Evolutionary conservation across 176 grass and related monocot genomes (phyloP), one percentile per base, ranked within the genome.

Genomic region (Eragrostis nindensis): DNA sequence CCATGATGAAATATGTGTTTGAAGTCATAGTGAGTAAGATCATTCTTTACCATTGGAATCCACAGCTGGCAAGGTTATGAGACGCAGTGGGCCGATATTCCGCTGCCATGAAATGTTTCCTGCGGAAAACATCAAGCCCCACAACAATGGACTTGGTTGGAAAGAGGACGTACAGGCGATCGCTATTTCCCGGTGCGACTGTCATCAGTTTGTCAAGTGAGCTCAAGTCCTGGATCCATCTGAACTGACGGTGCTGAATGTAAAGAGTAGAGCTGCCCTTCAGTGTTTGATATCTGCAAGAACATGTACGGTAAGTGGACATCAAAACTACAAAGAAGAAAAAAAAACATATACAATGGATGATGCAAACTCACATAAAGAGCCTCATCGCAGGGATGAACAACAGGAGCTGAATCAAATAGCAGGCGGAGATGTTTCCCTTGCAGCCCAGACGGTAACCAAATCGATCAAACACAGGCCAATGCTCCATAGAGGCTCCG

Each of bases 231-330:
- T 89, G 83, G 78, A 94, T 87, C 92, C 92, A 98, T 83, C 86
- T 92, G 75, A 81, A 86, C 43, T 77, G 83, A 71, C 61, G 70
- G 30, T 48, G 89, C 19, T 76, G 80, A 44, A 98, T 91, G 73
- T 87, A 98, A 71, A 9, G 95, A 98, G 62, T 94, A 98, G n/a
- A 98, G 79, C 57, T 94, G 78, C 9, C 90, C 90, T 83, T 94
- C 86, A 43, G 87, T 92, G 77, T 92, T 94, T 13, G 85, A 68
- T 78, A 93, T 82, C 95, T 98, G 82, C n/a, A 79, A 79, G 12
- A 52, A 66, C 46, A 79, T n/a, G 44, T 45, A 79, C 16, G 44
- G 3, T 16, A 49, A 29, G 1, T 18, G 29, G n/a, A n/a, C n/a
- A n/a, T n/a, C n/a, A n/a, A n/a, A n/a, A n/a, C n/a, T n/a, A n/a